phyloP scores from a whole-genome alignment of 768 basidiomycete genomes.

The Coprinellus aureogranulatus region DNA sequence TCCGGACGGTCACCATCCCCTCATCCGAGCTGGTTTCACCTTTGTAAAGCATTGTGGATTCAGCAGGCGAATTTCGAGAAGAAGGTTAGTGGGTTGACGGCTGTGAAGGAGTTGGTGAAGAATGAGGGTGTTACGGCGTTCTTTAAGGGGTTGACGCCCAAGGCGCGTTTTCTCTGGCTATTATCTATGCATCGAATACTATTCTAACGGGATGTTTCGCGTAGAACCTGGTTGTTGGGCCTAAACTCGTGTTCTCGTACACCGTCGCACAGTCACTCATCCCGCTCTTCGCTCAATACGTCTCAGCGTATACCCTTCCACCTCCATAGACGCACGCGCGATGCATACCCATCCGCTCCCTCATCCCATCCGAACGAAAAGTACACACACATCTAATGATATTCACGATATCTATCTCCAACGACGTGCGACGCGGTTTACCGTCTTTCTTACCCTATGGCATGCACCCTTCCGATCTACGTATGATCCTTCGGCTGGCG shows the following conservation, averaged over 20 bases:
- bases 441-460: too few relatives aligned
- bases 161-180: slow-evolving; percentile 48
- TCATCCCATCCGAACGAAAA: not conserved
- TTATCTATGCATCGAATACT: not conserved
- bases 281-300: slow-evolving; percentile 86
- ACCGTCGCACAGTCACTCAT: slow-evolving; percentile 96
- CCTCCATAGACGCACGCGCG: slow-evolving; percentile 1
- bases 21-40: too few relatives aligned
- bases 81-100: slow-evolving; percentile 75
- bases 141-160: slow-evolving; percentile 97
- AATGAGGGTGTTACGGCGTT: slow-evolving; percentile 82
- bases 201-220: not conserved
- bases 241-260: slow-evolving; percentile 97
- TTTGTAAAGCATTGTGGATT: too few relatives aligned
- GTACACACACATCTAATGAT: too few relatives aligned
- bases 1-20: too few relatives aligned
- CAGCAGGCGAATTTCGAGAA: slow-evolving; percentile 97
- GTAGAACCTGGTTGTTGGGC: slow-evolving; percentile 92
- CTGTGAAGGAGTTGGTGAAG: slow-evolving; percentile 81
- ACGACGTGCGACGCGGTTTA: too few relatives aligned
- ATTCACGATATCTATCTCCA: too few relatives aligned
- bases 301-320: slow-evolving; percentile 49
- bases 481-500: too few relatives aligned
- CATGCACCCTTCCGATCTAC: too few relatives aligned
- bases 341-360: not conserved